Conservation (phyloP, 495 filamentous ascomycete genomes). For the Cetradonia linearis region DNA sequence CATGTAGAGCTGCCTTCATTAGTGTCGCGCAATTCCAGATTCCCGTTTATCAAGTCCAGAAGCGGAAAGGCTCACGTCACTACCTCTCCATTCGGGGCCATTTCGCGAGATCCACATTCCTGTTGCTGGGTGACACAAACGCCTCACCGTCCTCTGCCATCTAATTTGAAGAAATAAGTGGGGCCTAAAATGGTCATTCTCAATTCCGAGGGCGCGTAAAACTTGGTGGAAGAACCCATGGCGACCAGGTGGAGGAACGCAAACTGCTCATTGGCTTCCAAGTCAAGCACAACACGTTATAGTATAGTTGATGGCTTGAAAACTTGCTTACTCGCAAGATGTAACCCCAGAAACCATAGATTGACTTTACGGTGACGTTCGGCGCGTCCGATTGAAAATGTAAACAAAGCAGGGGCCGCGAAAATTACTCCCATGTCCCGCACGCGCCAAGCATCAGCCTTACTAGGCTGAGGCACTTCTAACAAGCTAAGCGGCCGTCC, state of each 20-base stretch:
- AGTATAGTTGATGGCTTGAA: not conserved
- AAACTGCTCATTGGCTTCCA: not conserved
- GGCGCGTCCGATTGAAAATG: constrained; percentile 12
- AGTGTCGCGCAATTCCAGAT: constrained; percentile 11
- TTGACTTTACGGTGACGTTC: not conserved
- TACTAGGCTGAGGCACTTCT: not conserved
- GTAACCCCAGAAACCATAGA: not conserved
- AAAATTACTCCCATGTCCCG: constrained; percentile 14
- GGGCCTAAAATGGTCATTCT: not conserved
- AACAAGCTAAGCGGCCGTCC: too few relatives aligned
- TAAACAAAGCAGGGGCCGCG: constrained; percentile 9
- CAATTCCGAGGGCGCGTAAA: not conserved
- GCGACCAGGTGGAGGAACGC: not conserved
- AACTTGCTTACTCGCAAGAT: not conserved
- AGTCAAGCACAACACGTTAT: not conserved
- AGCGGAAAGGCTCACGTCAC: constrained; percentile 9
- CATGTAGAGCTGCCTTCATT: constrained; percentile 7
- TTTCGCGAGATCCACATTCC: constrained; percentile 12
- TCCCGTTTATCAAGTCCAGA: constrained; percentile 12
- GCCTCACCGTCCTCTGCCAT: not conserved
- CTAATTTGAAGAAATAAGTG: constrained; percentile 7
- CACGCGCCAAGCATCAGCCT: not conserved
- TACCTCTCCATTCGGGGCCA: constrained; percentile 1
- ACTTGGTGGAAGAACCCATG: not conserved
- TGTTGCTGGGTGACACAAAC: constrained; percentile 19